Conservation (phyloP, 2,329 filamentous ascomycete genomes). For the Myriosclerotinia duriaeana region DNA sequence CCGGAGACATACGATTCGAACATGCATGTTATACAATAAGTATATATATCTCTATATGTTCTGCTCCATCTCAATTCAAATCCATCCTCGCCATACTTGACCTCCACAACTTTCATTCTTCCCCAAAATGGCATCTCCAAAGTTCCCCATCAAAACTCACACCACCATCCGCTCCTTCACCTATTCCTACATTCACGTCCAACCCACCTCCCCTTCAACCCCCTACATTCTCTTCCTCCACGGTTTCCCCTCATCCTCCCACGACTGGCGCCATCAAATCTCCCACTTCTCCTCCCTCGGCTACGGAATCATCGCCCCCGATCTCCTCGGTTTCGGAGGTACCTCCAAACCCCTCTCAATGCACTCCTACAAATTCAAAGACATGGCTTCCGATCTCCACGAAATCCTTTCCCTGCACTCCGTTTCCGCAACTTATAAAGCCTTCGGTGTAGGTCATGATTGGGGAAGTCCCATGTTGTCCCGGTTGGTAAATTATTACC, state of each 20-base stretch:
- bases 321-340: slow-evolving; percentile 45
- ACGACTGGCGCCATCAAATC: slow-evolving; percentile 44
- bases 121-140: neutral
- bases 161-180: slow-evolving; percentile 8
- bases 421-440: slow-evolving; percentile 5
- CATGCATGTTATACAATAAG: neutral
- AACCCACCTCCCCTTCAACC: neutral
- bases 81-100: neutral
- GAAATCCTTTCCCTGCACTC: slow-evolving; percentile 40
- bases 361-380: slow-evolving; percentile 34
- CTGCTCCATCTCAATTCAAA: neutral
- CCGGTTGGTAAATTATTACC: slow-evolving; percentile 26
- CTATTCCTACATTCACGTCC: slow-evolving; percentile 14
- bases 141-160: neutral
- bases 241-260: slow-evolving; percentile 49
- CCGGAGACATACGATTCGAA: neutral
- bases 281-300: slow-evolving; percentile 37
- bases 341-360: slow-evolving; percentile 39
- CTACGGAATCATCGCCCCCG: slow-evolving; percentile 47
- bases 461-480: slow-evolving; percentile 32
- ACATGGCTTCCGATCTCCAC: slow-evolving; percentile 41
- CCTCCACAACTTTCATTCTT: neutral
- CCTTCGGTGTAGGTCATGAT: slow-evolving; percentile 34
- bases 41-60: neutral
- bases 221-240: slow-evolving; percentile 47